Percentiles rank a stretch among this genome's conserved stretches.
These are phyloP conservation scores for Kentomonas sorsogonicus DNA, from an alignment of 208 protist species.

Conservation along the genomic window DNA sequence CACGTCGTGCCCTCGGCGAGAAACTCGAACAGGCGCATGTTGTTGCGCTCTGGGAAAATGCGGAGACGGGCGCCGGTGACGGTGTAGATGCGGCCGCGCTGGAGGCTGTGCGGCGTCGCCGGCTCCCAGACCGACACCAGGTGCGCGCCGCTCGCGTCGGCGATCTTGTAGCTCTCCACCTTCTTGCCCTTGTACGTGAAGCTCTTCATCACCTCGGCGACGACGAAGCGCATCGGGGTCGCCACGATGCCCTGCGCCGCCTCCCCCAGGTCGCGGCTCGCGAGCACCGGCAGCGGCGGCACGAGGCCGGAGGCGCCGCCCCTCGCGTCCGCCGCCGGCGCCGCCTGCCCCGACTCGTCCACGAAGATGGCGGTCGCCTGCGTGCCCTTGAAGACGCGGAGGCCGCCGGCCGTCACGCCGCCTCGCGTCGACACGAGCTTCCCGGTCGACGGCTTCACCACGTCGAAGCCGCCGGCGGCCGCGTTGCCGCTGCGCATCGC, in stretches of 20 bases:
- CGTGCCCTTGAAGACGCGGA: slow-evolving; percentile 70
- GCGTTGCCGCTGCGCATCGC: slow-evolving; percentile 13
- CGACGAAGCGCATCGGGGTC: slow-evolving; percentile 39
- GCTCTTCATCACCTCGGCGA: slow-evolving; percentile 48
- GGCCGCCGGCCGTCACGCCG: slow-evolving; percentile 39
- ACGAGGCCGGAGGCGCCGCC: neutral
- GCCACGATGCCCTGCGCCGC: slow-evolving; percentile 18
- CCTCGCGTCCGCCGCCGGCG: too few relatives aligned
- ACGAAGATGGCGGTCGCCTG: slow-evolving; percentile 64
- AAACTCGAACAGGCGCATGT: slow-evolving; percentile 67
- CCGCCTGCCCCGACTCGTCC: slow-evolving; percentile 22
- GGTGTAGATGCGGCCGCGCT: slow-evolving; percentile 45
- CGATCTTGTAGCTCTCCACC: slow-evolving; percentile 81
- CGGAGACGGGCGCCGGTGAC: slow-evolving; percentile 45
- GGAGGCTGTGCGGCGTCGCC: slow-evolving; percentile 14
- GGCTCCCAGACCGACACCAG: slow-evolving; percentile 60
- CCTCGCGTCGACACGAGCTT: slow-evolving; percentile 59
- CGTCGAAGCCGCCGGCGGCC: slow-evolving; percentile 6
- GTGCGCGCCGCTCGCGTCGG: slow-evolving; percentile 63
- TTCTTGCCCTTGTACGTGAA: slow-evolving; percentile 52
- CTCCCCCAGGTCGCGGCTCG: slow-evolving; percentile 22
- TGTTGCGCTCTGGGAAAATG: slow-evolving; percentile 44
- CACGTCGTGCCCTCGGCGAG: slow-evolving; percentile 5
- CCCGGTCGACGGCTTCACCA: slow-evolving; percentile 57
- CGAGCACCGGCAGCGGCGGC: neutral